A percentile compares a stretch with the other conserved stretches of the same genome.
Evolutionary conservation across 208 protist species (phyloP).

Genomic region (Eutreptiella sp.): DNA sequence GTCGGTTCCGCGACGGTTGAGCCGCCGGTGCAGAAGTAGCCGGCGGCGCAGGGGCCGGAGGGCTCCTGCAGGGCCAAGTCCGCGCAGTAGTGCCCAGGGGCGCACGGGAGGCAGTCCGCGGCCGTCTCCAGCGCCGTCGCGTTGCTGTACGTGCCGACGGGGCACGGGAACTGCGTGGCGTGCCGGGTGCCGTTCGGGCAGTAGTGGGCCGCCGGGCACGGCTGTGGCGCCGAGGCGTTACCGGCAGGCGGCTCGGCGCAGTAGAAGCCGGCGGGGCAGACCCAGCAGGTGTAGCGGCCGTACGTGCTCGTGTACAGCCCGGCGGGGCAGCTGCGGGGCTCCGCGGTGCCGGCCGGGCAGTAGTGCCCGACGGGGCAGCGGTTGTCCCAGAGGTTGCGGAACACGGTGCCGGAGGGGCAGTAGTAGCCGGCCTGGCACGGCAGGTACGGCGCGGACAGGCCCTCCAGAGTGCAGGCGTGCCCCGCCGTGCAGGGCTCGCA

Average conservation of each 20-base stretch:
- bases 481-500: conserved; percentile 35
- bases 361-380: conserved; percentile 37
- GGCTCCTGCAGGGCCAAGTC: conserved; percentile 5
- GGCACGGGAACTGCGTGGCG: conserved; percentile 25
- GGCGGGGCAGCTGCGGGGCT: conserved; percentile 30
- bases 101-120: conserved; percentile 27
- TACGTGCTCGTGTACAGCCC: conserved; percentile 33
- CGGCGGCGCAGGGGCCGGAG: conserved; percentile 29
- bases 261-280: conserved; percentile 24
- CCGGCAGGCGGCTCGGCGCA: conserved; percentile 3
- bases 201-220: conserved; percentile 31
- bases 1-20: conserved; percentile 3
- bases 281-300: conserved; percentile 14
- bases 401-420: conserved; percentile 29
- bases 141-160: conserved; percentile 32
- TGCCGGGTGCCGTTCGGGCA: conserved; percentile 36
- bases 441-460: conserved; percentile 26
- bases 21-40: conserved; percentile 37
- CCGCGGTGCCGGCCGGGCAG: conserved; percentile 36
- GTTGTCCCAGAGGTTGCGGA: neutral
- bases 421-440: conserved; percentile 37
- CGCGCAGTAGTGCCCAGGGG: conserved; percentile 36
- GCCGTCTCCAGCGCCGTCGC: neutral
- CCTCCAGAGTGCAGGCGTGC: conserved; percentile 29
- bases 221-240: conserved; percentile 15